A percentile compares a stretch with the other conserved stretches of the same genome.
Evolutionary conservation across 768 basidiomycete genomes (phyloP).

Genomic region (Boletus subparvulus): DNA sequence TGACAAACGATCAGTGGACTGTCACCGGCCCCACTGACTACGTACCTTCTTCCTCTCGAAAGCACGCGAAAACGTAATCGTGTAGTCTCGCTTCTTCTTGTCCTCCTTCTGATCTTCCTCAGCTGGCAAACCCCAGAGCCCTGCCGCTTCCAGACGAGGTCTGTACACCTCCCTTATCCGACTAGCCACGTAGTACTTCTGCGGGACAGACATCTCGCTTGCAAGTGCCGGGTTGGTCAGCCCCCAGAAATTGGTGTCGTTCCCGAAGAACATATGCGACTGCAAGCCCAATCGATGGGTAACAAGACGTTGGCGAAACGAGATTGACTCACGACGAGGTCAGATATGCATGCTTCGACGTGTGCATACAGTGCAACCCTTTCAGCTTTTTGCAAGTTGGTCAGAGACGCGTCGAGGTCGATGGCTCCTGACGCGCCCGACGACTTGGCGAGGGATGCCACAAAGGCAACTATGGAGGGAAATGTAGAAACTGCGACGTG

Average conservation of each 20-base stretch:
- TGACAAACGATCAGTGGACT: constrained; percentile 4
- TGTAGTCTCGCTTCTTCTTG: constrained; percentile 35
- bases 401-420: constrained; percentile 52
- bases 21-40: background rate
- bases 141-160: constrained; percentile 59
- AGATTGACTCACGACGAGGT: constrained; percentile 58
- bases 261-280: constrained; percentile 65
- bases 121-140: constrained; percentile 54
- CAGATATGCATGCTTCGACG: constrained; percentile 62
- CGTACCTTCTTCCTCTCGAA: constrained; percentile 64
- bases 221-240: constrained; percentile 56
- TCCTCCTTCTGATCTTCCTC: constrained; percentile 40
- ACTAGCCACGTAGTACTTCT: constrained; percentile 69
- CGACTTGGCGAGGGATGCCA: constrained; percentile 47
- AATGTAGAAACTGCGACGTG: constrained; percentile 50
- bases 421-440: constrained; percentile 29
- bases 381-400: constrained; percentile 48
- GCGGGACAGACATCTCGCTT: constrained; percentile 60
- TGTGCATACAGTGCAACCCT: constrained; percentile 64
- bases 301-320: background rate
- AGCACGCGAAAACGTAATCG: constrained; percentile 45
- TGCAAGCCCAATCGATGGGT: constrained; percentile 28
- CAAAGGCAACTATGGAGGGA: constrained; percentile 63
- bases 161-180: constrained; percentile 59
- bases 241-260: constrained; percentile 58